Evolutionary conservation across 352 stramenopile species (phyloP), one percentile per base, ranked within the genome.

Genomic region (Peronospora farinosa): DNA sequence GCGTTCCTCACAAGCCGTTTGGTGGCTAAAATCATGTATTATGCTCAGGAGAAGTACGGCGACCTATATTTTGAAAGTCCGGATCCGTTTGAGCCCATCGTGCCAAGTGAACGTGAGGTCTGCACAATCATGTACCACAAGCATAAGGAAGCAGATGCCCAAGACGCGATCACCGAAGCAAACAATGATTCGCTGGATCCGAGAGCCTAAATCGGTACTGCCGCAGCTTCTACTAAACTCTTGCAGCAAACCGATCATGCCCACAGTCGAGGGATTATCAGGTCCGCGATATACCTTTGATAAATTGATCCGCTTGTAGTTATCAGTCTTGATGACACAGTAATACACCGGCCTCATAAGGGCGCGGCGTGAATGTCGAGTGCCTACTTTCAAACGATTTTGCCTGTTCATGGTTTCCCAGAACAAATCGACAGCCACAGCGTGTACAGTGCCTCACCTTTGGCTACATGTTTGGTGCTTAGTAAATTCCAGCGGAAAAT

Each of bases 51-150:
- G 23, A 60, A 76, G 32, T 88, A 83, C 37, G 78, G 78, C 0
- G 68, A 86, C 10, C 51, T 86, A 28, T 81, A 71, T 32, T 92
- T 87, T 27, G 62, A 67, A 33, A 88, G 59, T 40, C 60, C 69
- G 0, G 81, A 92, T 54, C 78, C 78, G 37, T 92, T 92, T 42
- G 70, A 78, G 17, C 35, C 47, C 3, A 74, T 89, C 23, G 81
- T 89, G 15, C 49, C 66, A 7, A 82, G 65, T 49, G 35, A 71
- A 30, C 72, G 63, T 23, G 51, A 78, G 43, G 47, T 91, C 10
- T 78, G 64, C 28, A 91, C 75, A n/a, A 80, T 88, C 43, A 87
- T 69, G 9, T 79, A 74, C 23, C 39, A 60, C 15, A 57, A 70
- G n/a, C 27, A 63, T 38, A 60, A 67, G 21, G n/a, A 65, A 30